A percentile compares a stretch with the other conserved stretches of the same genome.
phyloP scores from a whole-genome alignment of 2,329 filamentous ascomycete genomes.

The Arachnomyces sp. region DNA sequence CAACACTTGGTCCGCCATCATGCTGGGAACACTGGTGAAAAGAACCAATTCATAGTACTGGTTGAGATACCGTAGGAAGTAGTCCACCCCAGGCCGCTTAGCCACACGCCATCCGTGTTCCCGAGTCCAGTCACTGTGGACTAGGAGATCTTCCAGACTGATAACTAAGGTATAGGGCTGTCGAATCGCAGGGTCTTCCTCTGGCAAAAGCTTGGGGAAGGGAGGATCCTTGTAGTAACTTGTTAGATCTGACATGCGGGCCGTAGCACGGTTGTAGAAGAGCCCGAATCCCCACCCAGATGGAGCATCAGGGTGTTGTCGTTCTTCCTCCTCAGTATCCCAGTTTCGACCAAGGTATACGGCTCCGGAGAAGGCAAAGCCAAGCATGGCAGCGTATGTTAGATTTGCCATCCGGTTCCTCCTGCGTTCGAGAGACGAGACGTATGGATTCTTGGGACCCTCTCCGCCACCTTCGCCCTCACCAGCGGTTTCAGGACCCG shows the following conservation, averaged over 20 bases:
- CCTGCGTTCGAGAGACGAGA: conserved; percentile 81
- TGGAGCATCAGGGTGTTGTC: conserved; percentile 60
- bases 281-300: conserved; percentile 67
- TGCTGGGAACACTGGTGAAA: conserved; percentile 81
- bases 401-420: conserved; percentile 68
- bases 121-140: conserved; percentile 89
- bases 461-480: conserved; percentile 49
- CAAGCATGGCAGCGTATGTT: conserved; percentile 56
- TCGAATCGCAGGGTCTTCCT: conserved; percentile 62
- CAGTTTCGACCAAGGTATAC: conserved; percentile 82
- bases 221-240: conserved; percentile 94
- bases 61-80: conserved; percentile 92
- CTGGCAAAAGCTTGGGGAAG: conserved; percentile 81
- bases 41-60: conserved; percentile 98
- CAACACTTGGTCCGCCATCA: conserved; percentile 76
- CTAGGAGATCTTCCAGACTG: conserved; percentile 83
- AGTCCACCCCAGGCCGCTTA: conserved; percentile 90
- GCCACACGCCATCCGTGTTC: conserved; percentile 93
- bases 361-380: conserved; percentile 49
- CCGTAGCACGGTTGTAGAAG: conserved; percentile 73
- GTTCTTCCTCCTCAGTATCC: conserved; percentile 65
- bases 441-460: conserved; percentile 69
- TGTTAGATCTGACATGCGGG: conserved; percentile 65
- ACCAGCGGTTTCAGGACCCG: conserved; percentile 35
- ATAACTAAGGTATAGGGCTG: conserved; percentile 89